A percentile compares a stretch with the other conserved stretches of the same genome.
Conservation (phyloP, 805 yeast species). For the Barnettozyma californica region DNA sequence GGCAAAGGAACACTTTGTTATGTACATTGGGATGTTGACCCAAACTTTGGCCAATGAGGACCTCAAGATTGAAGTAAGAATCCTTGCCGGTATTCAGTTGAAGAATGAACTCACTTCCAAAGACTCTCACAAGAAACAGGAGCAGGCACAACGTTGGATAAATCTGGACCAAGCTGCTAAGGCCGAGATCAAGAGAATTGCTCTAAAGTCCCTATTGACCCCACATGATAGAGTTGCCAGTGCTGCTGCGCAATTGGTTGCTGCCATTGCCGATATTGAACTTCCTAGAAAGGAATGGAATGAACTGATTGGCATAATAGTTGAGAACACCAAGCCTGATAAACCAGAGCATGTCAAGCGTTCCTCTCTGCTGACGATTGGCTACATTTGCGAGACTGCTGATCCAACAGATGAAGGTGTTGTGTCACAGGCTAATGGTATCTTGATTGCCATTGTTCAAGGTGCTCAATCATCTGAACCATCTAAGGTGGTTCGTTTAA, state of each 20-base stretch:
- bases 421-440: constrained; percentile 82
- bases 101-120: constrained; percentile 88
- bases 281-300: constrained; percentile 87
- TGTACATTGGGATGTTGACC: constrained; percentile 64
- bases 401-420: constrained; percentile 72
- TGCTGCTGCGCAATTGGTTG: constrained; percentile 88
- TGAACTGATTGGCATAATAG: constrained; percentile 75
- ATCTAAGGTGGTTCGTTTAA: constrained; percentile 66
- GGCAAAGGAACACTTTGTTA: constrained; percentile 71
- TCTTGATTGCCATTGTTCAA: constrained; percentile 91
- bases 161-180: constrained; percentile 50
- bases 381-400: constrained; percentile 92
- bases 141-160: constrained; percentile 73
- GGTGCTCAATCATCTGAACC: constrained; percentile 88
- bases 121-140: constrained; percentile 51
- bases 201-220: constrained; percentile 59
- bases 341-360: constrained; percentile 77
- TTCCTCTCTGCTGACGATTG: constrained; percentile 83
- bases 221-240: constrained; percentile 75
- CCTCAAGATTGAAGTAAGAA: constrained; percentile 73
- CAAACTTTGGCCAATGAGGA: constrained; percentile 63
- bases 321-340: constrained; percentile 77
- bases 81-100: constrained; percentile 82
- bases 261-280: constrained; percentile 96
- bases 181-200: constrained; percentile 57